A percentile compares a stretch with the other conserved stretches of the same genome.
phyloP scores from a whole-genome alignment of 768 basidiomycete species.

The Hypholoma fasciculare region DNA sequence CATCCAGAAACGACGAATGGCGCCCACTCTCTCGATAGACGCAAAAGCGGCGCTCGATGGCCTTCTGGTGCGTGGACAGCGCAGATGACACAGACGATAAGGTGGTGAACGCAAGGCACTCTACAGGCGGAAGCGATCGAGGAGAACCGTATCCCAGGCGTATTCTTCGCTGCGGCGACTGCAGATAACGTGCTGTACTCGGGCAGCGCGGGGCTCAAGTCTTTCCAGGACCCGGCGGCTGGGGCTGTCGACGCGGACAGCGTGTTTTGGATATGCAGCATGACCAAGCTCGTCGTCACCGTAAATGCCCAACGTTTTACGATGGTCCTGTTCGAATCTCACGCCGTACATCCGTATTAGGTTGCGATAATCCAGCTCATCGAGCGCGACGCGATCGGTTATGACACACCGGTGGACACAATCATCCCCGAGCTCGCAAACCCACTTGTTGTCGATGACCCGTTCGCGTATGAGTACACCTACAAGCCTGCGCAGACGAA shows the following conservation, averaged over 20 bases:
- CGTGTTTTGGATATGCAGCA: conserved; percentile 34
- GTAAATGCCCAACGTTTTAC: conserved; percentile 12
- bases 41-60: conserved; percentile 12
- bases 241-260: conserved; percentile 24
- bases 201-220: conserved; percentile 21
- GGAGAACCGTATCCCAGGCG: conserved; percentile 23
- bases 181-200: conserved; percentile 24
- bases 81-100: background rate
- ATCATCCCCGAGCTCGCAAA: conserved; percentile 31
- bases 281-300: conserved; percentile 29
- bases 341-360: conserved; percentile 8
- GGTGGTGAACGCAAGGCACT: background rate
- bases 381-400: conserved; percentile 28
- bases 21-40: conserved; percentile 4
- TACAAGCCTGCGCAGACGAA: conserved; percentile 21
- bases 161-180: conserved; percentile 23
- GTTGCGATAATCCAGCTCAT: conserved; percentile 34
- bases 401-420: conserved; percentile 26
- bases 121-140: conserved; percentile 17
- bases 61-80: conserved; percentile 11
- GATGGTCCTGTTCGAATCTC: background rate
- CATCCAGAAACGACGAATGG: conserved; percentile 4
- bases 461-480: conserved; percentile 6
- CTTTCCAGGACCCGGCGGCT: conserved; percentile 23
- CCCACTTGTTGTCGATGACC: conserved; percentile 21